Conservation (phyloP, 768 basidiomycete genomes). For the Tylopilus balloui region DNA sequence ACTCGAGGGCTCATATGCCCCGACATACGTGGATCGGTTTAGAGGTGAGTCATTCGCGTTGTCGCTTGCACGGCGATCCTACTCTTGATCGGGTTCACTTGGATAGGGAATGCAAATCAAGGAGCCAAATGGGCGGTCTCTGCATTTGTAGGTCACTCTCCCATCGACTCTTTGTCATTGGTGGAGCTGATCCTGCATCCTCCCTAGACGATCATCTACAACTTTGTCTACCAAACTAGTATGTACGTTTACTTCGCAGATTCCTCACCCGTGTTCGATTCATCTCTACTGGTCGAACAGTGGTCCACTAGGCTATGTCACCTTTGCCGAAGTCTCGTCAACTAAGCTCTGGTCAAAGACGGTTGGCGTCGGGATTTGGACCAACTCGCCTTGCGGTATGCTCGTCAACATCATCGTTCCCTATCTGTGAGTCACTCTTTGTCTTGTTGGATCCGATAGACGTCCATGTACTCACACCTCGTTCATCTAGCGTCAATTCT, state of each 20-base stretch:
- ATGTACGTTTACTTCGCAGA: slow-evolving; percentile 14
- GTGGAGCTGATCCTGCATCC: background rate
- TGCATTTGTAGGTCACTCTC: slow-evolving; percentile 16
- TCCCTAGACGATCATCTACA: slow-evolving; percentile 27
- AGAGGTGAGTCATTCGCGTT: too few species aligned
- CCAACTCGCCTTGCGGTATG: slow-evolving; percentile 25
- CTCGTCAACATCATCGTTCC: slow-evolving; percentile 26
- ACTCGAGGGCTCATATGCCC: too few species aligned
- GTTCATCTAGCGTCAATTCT: slow-evolving; percentile 20
- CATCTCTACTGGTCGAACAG: slow-evolving; percentile 4
- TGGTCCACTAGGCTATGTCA: slow-evolving; percentile 27
- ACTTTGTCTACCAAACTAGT: slow-evolving; percentile 27
- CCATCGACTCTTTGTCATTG: background rate
- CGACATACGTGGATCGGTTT: too few species aligned
- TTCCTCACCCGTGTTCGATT: background rate
- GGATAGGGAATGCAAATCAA: slow-evolving; percentile 14
- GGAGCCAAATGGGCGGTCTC: slow-evolving; percentile 22
- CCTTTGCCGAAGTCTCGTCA: slow-evolving; percentile 28
- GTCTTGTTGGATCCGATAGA: background rate
- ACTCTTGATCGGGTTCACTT: slow-evolving; percentile 27
- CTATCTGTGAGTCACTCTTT: slow-evolving; percentile 23
- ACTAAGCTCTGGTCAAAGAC: slow-evolving; percentile 30
- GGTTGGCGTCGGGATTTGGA: slow-evolving; percentile 25
- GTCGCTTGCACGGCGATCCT: slow-evolving; percentile 18
- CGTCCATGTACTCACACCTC: background rate